Percentiles rank a stretch among this genome's conserved stretches.
These are phyloP conservation scores for Trypanosoma theileri DNA, from an alignment of 208 protist species.

Conservation along the genomic window DNA sequence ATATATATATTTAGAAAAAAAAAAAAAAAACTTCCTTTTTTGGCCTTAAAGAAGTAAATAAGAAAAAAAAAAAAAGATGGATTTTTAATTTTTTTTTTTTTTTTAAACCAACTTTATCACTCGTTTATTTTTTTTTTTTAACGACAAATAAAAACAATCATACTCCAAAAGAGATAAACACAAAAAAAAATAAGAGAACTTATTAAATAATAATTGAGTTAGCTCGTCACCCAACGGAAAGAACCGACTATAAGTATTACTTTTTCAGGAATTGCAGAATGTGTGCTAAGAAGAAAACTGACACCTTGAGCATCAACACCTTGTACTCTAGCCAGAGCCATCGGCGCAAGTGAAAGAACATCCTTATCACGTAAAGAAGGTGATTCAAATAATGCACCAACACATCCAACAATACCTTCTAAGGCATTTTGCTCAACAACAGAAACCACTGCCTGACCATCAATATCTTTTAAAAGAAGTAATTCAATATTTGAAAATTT, in stretches of 20 bases:
- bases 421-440: slow-evolving; percentile 58
- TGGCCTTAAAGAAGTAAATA: neutral
- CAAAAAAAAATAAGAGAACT: slow-evolving; percentile 47
- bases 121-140: slow-evolving; percentile 19
- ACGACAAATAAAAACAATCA: neutral
- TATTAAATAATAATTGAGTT: neutral
- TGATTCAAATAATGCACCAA: slow-evolving; percentile 63
- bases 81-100: slow-evolving; percentile 30
- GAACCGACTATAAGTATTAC: slow-evolving; percentile 66
- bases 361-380: slow-evolving; percentile 35
- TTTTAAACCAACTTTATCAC: slow-evolving; percentile 34
- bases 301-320: slow-evolving; percentile 67
- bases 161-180: neutral
- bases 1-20: neutral
- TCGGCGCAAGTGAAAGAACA: slow-evolving; percentile 48
- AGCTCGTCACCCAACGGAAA: slow-evolving; percentile 78
- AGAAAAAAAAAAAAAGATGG: slow-evolving; percentile 12
- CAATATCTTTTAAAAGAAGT: slow-evolving; percentile 62
- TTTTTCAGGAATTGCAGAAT: slow-evolving; percentile 75
- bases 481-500: slow-evolving; percentile 65
- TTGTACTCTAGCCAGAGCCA: slow-evolving; percentile 66
- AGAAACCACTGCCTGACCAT: slow-evolving; percentile 47
- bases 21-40: slow-evolving; percentile 1
- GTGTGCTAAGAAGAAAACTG: slow-evolving; percentile 74
- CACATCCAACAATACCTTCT: slow-evolving; percentile 69